phyloP scores from a whole-genome alignment of 139 green algal species.

The Micromonas pusilla region DNA sequence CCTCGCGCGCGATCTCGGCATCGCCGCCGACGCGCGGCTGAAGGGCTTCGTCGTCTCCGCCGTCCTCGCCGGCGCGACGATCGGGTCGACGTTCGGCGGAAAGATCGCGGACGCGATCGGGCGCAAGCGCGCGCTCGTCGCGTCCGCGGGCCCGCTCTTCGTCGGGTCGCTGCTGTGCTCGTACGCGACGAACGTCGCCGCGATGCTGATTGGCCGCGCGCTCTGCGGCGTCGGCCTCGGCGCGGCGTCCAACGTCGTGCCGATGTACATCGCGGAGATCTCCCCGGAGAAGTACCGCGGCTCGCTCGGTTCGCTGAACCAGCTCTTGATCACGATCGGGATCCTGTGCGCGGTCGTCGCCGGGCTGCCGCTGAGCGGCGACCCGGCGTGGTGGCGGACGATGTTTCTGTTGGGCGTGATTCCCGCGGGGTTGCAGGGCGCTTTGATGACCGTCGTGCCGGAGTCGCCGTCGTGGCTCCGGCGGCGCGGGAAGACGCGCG shows the following conservation, averaged over 20 bases:
- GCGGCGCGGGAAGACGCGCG: constrained; percentile 38
- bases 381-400: constrained; percentile 57
- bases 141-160: constrained; percentile 60
- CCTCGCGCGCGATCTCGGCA: constrained; percentile 69
- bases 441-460: constrained; percentile 63
- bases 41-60: constrained; percentile 74
- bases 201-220: constrained; percentile 68
- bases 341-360: constrained; percentile 83
- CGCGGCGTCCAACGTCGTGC: constrained; percentile 79
- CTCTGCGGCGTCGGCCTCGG: constrained; percentile 85
- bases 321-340: constrained; percentile 90
- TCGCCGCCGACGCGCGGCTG: constrained; percentile 57
- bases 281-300: constrained; percentile 73
- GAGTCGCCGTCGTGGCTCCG: constrained; percentile 78
- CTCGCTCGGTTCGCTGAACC: constrained; percentile 82
- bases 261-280: constrained; percentile 87
- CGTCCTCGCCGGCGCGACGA: constrained; percentile 61
- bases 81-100: not conserved
- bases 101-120: not conserved
- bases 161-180: constrained; percentile 62
- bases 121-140: constrained; percentile 49
- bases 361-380: constrained; percentile 20
- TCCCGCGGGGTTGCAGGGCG: constrained; percentile 60
- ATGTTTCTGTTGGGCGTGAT: constrained; percentile 74
- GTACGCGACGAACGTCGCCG: constrained; percentile 44